Evolutionary conservation across 306 rosid species (phyloP).

Genomic region (Fragaria ananassa): DNA sequence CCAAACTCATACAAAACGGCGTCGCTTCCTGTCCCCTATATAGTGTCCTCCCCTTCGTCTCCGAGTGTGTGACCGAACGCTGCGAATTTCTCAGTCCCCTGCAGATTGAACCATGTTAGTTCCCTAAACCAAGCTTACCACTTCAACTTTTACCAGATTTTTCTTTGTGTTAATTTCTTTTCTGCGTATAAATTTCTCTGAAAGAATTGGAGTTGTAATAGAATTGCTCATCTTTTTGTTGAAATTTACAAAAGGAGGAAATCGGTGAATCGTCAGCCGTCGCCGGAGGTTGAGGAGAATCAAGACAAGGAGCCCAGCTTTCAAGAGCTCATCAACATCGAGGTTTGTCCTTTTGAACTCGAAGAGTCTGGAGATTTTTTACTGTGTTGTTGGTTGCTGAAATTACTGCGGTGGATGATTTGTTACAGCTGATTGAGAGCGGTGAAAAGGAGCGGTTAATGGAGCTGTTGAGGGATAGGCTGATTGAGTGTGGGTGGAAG

Average conservation of each 20-base stretch:
- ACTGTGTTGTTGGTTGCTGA: not conserved
- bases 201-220: not conserved
- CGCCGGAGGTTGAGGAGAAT: conserved; percentile 68
- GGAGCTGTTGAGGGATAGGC: conserved; percentile 88
- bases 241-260: conserved; percentile 47
- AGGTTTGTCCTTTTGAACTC: conserved; percentile 38
- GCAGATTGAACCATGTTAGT: not conserved
- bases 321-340: conserved; percentile 65
- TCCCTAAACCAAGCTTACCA: not conserved
- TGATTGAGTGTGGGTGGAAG: conserved; percentile 95
- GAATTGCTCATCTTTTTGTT: not conserved
- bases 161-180: not conserved
- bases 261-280: conserved; percentile 86
- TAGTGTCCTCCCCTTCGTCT: not conserved
- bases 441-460: conserved; percentile 85
- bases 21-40: not conserved
- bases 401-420: conserved; percentile 4
- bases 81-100: not conserved
- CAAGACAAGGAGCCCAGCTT: conserved; percentile 58
- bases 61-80: not conserved
- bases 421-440: conserved; percentile 65
- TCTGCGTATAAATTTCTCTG: not conserved
- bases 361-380: not conserved
- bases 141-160: not conserved
- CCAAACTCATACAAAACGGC: not conserved